Evolutionary conservation across 1,284 basidiomycete genomes (phyloP).

Genomic region (Xanthoconium separans): DNA sequence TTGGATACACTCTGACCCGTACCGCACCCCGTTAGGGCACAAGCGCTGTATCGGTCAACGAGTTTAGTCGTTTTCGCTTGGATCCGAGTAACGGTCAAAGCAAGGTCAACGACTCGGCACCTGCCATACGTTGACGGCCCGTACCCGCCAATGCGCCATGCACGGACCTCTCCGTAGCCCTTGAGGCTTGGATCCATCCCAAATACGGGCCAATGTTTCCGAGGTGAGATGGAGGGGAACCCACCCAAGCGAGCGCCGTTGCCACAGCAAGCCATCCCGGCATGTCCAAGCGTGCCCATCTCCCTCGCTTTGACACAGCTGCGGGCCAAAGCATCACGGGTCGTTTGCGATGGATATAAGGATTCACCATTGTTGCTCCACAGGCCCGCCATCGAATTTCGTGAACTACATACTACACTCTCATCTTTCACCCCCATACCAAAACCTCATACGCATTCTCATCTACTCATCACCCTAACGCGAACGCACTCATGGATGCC

Average conservation of each 20-base stretch:
- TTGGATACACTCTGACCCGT: too few species aligned
- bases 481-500: background rate
- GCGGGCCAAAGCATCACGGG: constrained; percentile 10
- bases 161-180: background rate
- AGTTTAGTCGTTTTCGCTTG: background rate
- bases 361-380: background rate
- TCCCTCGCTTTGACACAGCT: constrained; percentile 17
- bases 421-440: background rate
- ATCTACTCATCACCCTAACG: background rate
- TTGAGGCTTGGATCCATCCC: constrained; percentile 1
- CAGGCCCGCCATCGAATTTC: constrained; percentile 1
- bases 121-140: constrained; percentile 2
- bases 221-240: constrained; percentile 13
- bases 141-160: background rate
- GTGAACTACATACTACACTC: background rate
- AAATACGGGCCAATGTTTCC: constrained; percentile 6
- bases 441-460: background rate
- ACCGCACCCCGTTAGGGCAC: too few species aligned
- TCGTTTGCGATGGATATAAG: constrained; percentile 14
- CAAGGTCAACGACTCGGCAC: constrained; percentile 13
- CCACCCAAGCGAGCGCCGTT: constrained; percentile 7
- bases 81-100: constrained; percentile 17
- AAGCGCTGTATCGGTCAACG: background rate
- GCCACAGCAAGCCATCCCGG: constrained; percentile 13
- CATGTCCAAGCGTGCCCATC: constrained; percentile 17